Base-by-base conservation (phyloP, 176 grass and related monocot genomes). In the Avena atlantica region DNA sequence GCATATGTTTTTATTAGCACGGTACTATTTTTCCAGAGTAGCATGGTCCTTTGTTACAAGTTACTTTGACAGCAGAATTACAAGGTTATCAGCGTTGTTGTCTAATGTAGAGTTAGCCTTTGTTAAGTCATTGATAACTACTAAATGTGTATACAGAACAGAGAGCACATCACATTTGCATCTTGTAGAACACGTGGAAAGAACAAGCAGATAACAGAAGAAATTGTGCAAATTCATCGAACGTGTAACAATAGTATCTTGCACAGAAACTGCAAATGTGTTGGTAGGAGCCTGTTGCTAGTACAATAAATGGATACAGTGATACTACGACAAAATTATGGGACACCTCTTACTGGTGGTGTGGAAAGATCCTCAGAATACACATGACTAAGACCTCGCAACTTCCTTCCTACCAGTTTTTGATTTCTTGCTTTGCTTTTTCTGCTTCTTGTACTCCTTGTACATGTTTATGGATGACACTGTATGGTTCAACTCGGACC, bases 401-500 rank as follows among this genome's bases (percentile, higher is more conserved):
- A 73, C 49, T 17, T 89, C 89, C 83, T 79, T 83, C 47, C 36
- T 78, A 14, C 19, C 69, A 12, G 71, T 85, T 53, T 87, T 87
- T 9, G 72, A 67, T 85, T 90, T 88, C 21, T 37, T 72, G 40
- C 9, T 89, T 82, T 80, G 65, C 42, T 66, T 40, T 17, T 89
- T 91, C 82, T 79, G 88, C 80, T 56, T 77, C 52, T 74, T 94
- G 93, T 94, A 96, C 48, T 94, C 97, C 82, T 94, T 76, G 23
- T 90, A 92, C 79, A 99, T 71, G 55, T 76, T 88, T 74, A 96
- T 81, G 12, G 92, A 94, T 75, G 89, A 95, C 80, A 91, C 69
- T 3, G 90, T 93, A 49, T 83, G 66, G 53, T 93, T 96, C 83
- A 99, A 81, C 79, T 99, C 92, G 0, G 85, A 40, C 83, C 91